Evolutionary conservation across 2,329 filamentous ascomycete species (phyloP).

Genomic region (Trichoderma sp.): DNA sequence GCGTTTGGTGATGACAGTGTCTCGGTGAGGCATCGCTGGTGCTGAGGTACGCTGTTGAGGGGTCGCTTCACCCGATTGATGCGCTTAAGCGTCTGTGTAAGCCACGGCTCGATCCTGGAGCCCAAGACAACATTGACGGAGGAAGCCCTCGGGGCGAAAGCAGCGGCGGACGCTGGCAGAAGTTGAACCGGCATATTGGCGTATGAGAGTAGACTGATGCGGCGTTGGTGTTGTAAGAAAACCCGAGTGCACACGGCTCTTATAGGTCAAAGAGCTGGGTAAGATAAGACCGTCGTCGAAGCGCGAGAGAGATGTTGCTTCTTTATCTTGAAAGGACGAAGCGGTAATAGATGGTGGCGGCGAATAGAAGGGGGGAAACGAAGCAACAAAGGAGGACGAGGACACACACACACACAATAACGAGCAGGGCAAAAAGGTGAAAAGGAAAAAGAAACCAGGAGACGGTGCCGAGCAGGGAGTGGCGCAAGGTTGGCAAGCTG

Average conservation of each 20-base stretch:
- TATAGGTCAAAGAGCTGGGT: background rate
- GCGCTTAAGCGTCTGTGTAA: constrained; percentile 93
- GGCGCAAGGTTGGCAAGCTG: constrained; percentile 24
- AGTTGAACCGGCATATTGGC: constrained; percentile 80
- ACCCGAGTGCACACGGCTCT: background rate
- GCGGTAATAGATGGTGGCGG: background rate
- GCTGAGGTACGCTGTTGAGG: constrained; percentile 93
- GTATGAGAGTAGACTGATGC: background rate
- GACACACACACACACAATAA: constrained; percentile 6
- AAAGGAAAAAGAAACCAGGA: constrained; percentile 44
- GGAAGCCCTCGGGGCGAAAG: constrained; percentile 86
- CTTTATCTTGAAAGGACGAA: background rate
- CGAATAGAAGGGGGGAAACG: background rate
- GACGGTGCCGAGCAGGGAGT: constrained; percentile 51
- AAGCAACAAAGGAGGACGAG: constrained; percentile 6
- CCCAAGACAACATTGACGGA: constrained; percentile 93
- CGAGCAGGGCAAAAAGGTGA: constrained; percentile 36
- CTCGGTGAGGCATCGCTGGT: constrained; percentile 93
- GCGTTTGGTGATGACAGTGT: constrained; percentile 85
- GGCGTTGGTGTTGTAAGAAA: background rate
- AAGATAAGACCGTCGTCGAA: background rate
- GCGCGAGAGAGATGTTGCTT: background rate
- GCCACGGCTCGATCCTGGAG: constrained; percentile 91
- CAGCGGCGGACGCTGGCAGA: constrained; percentile 90
- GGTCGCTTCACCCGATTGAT: constrained; percentile 96